A percentile compares a stretch with the other conserved stretches of the same genome.
Evolutionary conservation across 257 asterid genomes (phyloP).

Genomic region (Capsicum baccatum): DNA sequence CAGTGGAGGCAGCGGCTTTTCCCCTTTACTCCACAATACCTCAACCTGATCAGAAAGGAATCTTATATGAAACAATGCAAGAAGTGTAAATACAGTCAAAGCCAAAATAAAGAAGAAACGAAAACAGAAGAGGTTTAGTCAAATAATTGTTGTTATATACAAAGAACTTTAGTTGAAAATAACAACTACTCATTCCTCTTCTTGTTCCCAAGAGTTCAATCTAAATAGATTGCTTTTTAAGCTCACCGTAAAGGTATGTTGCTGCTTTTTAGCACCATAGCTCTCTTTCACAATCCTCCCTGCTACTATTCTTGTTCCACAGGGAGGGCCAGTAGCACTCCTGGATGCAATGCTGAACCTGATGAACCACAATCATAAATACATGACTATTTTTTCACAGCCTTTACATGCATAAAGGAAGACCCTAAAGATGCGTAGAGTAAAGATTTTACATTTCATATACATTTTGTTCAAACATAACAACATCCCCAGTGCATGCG

Average conservation of each 20-base stretch:
- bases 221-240: conserved; percentile 15
- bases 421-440: background rate
- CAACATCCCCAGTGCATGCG: conserved; percentile 84
- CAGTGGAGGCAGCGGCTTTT: conserved; percentile 79
- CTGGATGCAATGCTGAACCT: conserved; percentile 74
- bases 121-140: background rate
- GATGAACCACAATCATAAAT: conserved; percentile 34
- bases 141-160: background rate
- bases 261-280: conserved; percentile 95
- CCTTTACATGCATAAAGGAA: background rate
- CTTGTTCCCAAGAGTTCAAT: background rate
- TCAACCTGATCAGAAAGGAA: conserved; percentile 61
- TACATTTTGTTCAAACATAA: conserved; percentile 86
- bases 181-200: background rate
- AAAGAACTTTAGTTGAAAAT: background rate
- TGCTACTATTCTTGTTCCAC: conserved; percentile 74
- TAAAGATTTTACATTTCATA: conserved; percentile 70
- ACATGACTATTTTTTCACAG: background rate
- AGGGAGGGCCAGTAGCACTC: conserved; percentile 72
- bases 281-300: conserved; percentile 94
- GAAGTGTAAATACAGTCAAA: background rate
- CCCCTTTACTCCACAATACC: conserved; percentile 92
- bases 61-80: background rate
- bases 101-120: conserved; percentile 4
- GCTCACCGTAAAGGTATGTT: conserved; percentile 88